Evolutionary conservation across 2,329 filamentous ascomycete genomes (phyloP).

Genomic region (Fusarium odoratissimum): DNA sequence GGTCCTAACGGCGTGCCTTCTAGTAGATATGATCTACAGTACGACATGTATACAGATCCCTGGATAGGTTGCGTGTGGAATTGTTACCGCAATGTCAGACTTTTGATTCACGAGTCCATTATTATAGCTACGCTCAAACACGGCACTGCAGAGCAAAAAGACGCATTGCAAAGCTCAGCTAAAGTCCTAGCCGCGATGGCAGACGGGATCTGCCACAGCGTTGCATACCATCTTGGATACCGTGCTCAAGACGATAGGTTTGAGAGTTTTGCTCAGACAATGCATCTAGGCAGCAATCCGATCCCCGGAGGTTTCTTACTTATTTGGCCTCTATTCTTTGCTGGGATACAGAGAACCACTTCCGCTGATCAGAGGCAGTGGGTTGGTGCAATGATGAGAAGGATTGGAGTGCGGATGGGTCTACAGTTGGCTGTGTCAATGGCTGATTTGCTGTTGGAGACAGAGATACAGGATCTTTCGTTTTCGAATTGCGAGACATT

Average conservation of each 20-base stretch:
- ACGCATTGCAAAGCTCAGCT: constrained; percentile 8
- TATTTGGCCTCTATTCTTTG: constrained; percentile 36
- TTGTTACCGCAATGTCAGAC: constrained; percentile 31
- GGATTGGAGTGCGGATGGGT: constrained; percentile 33
- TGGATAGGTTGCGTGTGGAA: constrained; percentile 40
- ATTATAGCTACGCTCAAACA: constrained; percentile 25
- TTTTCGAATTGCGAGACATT: constrained; percentile 36
- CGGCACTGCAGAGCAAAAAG: constrained; percentile 11
- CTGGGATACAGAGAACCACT: constrained; percentile 29
- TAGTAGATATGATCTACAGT: constrained; percentile 13
- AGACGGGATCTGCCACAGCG: constrained; percentile 34
- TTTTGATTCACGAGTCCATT: constrained; percentile 37
- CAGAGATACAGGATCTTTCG: constrained; percentile 13
- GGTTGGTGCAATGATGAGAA: constrained; percentile 25
- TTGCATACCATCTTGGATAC: constrained; percentile 32
- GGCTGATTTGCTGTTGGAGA: constrained; percentile 29
- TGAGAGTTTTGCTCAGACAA: neutral
- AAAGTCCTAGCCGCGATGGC: constrained; percentile 20
- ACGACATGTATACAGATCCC: constrained; percentile 28
- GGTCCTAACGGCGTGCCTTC: constrained; percentile 8
- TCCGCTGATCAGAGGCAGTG: constrained; percentile 20
- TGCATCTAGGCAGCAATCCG: neutral
- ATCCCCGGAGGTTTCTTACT: constrained; percentile 30
- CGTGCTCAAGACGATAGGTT: neutral
- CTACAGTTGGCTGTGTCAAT: constrained; percentile 35